Conservation (phyloP, 176 grass and related monocot genomes). For the Alopecurus myosuroides region DNA sequence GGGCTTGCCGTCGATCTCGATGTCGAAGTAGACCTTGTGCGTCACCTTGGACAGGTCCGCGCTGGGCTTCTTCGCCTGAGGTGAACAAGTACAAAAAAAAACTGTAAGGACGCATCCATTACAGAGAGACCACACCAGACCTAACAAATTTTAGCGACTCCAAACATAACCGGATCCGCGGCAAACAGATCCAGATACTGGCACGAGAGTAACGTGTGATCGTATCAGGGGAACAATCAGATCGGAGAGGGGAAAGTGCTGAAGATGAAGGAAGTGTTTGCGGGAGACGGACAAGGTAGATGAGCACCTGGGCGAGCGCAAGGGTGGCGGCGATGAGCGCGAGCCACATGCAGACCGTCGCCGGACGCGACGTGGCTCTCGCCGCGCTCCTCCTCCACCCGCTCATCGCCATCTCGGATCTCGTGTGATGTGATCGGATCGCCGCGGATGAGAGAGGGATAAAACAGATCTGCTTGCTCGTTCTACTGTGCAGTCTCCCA, state of each 20-base stretch:
- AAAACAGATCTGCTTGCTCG: slow-evolving; percentile 17
- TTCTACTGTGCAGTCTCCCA: not conserved
- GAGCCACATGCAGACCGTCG: slow-evolving; percentile 50
- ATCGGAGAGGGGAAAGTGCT: not conserved
- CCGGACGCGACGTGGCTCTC: slow-evolving; percentile 8
- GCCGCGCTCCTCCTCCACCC: slow-evolving; percentile 27
- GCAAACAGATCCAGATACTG: not conserved
- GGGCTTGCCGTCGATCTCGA: slow-evolving; percentile 84
- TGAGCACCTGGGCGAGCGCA: slow-evolving; percentile 83
- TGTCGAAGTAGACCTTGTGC: slow-evolving; percentile 89
- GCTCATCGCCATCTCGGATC: slow-evolving; percentile 38
- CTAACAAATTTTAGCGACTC: not conserved
- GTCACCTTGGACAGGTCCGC: slow-evolving; percentile 76
- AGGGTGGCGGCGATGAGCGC: slow-evolving; percentile 51
- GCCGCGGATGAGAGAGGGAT: not conserved
- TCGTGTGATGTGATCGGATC: not conserved
- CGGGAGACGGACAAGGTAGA: slow-evolving; percentile 46
- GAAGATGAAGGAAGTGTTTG: not conserved
- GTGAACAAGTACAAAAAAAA: not conserved
- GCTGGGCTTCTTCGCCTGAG: slow-evolving; percentile 64
- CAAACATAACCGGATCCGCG: slow-evolving; percentile 9
- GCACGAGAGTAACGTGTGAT: not conserved
- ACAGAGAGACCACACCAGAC: not conserved
- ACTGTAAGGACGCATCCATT: not conserved
- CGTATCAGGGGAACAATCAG: not conserved